Conservation (phyloP, 345 rosid species). For the Firmiana major region DNA sequence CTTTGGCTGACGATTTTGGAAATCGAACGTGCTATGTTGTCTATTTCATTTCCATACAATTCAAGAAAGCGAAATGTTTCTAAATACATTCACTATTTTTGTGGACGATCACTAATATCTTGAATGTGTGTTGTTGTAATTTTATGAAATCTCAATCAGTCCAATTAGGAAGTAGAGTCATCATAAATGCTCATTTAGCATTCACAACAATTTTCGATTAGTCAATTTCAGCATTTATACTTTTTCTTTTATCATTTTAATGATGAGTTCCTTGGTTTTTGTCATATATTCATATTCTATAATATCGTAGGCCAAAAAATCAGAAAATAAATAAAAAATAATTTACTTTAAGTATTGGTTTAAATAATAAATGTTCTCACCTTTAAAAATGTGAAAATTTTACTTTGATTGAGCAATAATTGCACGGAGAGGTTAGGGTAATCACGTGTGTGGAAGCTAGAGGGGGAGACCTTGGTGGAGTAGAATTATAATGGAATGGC, state of each 20-base stretch:
- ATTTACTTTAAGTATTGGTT: too few species aligned
- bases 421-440: background rate
- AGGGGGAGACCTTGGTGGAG: background rate
- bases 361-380: too few species aligned
- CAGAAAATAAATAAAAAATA: too few species aligned
- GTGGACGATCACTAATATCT: background rate
- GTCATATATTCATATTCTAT: too few species aligned
- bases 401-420: background rate
- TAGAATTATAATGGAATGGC: slow-evolving; percentile 8
- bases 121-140: background rate
- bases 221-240: background rate
- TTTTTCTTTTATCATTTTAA: background rate
- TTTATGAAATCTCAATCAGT: background rate
- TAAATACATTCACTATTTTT: background rate
- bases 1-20: too few species aligned
- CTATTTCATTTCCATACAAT: background rate
- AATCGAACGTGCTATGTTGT: background rate
- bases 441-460: slow-evolving; percentile 9
- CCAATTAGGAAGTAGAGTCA: background rate
- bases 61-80: background rate
- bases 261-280: background rate
- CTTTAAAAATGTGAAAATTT: too few species aligned
- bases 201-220: background rate
- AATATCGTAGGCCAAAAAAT: too few species aligned
- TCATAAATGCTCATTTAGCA: background rate